Conservation (phyloP, 257 asterid genomes). For the Ballota nigra region DNA sequence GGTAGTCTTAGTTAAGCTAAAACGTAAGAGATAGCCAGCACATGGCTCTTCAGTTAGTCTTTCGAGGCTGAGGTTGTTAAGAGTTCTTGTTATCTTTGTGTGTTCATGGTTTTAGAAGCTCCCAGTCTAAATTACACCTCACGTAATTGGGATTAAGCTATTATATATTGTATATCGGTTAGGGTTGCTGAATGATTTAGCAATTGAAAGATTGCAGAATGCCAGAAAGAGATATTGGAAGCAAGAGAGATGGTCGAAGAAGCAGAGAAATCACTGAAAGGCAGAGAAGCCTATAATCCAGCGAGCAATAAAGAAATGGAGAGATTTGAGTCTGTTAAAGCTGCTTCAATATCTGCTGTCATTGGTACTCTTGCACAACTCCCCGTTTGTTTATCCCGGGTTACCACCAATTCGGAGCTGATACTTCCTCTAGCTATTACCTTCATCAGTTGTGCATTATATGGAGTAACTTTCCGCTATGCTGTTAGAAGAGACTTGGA, state of each 20-base stretch:
- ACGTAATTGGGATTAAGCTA: neutral
- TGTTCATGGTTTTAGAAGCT: neutral
- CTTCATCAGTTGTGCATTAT: constrained; percentile 72
- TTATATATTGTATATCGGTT: neutral
- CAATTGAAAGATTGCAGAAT: constrained; percentile 73
- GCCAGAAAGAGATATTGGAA: constrained; percentile 80
- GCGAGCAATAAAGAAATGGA: constrained; percentile 37
- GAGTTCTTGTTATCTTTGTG: neutral
- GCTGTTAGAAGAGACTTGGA: constrained; percentile 84
- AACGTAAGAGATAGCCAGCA: neutral
- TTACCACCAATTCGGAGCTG: constrained; percentile 40
- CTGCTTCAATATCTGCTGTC: constrained; percentile 69
- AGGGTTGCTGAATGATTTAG: constrained; percentile 18
- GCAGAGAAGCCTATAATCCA: constrained; percentile 23
- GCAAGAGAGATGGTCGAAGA: constrained; percentile 82
- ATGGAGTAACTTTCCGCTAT: constrained; percentile 84
- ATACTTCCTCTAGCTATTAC: constrained; percentile 71
- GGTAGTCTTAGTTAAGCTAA: neutral
- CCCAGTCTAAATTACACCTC: neutral
- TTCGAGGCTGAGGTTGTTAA: neutral
- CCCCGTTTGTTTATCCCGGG: constrained; percentile 62
- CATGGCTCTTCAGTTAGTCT: neutral
- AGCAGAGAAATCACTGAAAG: constrained; percentile 62
- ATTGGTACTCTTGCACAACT: constrained; percentile 73
- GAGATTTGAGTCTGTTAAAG: constrained; percentile 74